Conservation (phyloP, 2,329 filamentous ascomycete genomes). For the Sclerotinia subarctica region DNA sequence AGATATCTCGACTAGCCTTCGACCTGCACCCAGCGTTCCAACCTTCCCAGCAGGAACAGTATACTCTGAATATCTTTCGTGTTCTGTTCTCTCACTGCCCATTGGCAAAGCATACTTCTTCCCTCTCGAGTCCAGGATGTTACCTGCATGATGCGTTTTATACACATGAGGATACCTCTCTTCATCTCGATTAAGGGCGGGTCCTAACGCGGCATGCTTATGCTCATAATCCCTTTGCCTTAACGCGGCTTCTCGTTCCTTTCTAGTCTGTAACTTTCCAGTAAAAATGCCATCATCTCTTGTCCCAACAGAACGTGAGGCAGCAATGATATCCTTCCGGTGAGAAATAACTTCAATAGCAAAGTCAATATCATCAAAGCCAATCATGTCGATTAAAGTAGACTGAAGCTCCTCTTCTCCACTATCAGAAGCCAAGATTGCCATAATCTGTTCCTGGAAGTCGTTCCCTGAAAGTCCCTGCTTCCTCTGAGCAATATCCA, state of each 20-base stretch:
- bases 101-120: slow-evolving; percentile 78
- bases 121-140: slow-evolving; percentile 75
- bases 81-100: slow-evolving; percentile 68
- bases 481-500: slow-evolving; percentile 59
- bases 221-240: slow-evolving; percentile 75
- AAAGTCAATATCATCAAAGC: slow-evolving; percentile 90
- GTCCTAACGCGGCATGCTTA: slow-evolving; percentile 70
- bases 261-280: slow-evolving; percentile 64
- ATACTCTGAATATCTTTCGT: slow-evolving; percentile 82
- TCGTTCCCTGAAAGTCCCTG: slow-evolving; percentile 65
- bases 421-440: slow-evolving; percentile 64
- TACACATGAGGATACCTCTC: slow-evolving; percentile 93
- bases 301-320: slow-evolving; percentile 39
- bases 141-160: slow-evolving; percentile 76
- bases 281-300: slow-evolving; percentile 44
- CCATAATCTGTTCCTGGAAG: slow-evolving; percentile 74
- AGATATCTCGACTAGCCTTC: slow-evolving; percentile 72
- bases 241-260: slow-evolving; percentile 76
- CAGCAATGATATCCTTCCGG: slow-evolving; percentile 62
- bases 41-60: slow-evolving; percentile 78
- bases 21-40: slow-evolving; percentile 67
- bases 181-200: slow-evolving; percentile 66
- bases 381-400: slow-evolving; percentile 81
- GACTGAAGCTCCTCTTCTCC: slow-evolving; percentile 88
- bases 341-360: slow-evolving; percentile 86